A percentile compares a stretch with the other conserved stretches of the same genome.
Conservation (phyloP, 257 asterid genomes). For the Salvia splendens region DNA sequence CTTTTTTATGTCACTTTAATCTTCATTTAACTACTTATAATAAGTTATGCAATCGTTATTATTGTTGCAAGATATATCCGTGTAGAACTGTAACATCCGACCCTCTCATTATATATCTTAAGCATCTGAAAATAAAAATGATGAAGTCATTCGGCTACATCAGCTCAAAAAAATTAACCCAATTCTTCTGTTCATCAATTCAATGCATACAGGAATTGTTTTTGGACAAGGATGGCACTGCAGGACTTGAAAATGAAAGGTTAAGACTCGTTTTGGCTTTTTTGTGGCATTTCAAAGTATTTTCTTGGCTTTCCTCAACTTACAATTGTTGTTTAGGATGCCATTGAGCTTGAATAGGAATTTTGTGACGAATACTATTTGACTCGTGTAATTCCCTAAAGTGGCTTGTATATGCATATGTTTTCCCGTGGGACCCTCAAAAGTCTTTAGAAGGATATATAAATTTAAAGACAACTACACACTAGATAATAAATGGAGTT, state of each 20-base stretch:
- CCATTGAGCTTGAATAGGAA: conserved; percentile 23
- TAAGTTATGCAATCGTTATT: conserved; percentile 16
- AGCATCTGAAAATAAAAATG: conserved; percentile 16
- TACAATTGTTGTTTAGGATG: conserved; percentile 19
- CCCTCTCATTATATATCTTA: conserved; percentile 10
- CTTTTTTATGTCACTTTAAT: conserved; percentile 10
- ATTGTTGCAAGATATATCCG: background rate
- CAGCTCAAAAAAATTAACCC: conserved; percentile 3
- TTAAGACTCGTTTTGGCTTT: conserved; percentile 35
- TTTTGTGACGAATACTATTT: background rate
- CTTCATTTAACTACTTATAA: conserved; percentile 15
- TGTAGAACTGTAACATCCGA: background rate
- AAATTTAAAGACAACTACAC: conserved; percentile 3
- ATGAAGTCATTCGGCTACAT: background rate
- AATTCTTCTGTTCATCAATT: conserved; percentile 26
- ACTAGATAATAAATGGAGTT: conserved; percentile 15
- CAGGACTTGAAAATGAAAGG: conserved; percentile 57
- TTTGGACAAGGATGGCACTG: conserved; percentile 59
- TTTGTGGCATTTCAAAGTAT: conserved; percentile 9
- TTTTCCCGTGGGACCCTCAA: conserved; percentile 11
- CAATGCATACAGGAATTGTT: conserved; percentile 68
- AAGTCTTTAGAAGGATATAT: conserved; percentile 24
- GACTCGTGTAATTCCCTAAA: conserved; percentile 3
- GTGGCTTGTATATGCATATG: background rate
- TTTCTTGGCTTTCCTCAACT: conserved; percentile 20